Percentiles rank a stretch among this genome's conserved stretches.
Conservation (phyloP, 306 rosid species). For the Erythrophleum fordii region DNA sequence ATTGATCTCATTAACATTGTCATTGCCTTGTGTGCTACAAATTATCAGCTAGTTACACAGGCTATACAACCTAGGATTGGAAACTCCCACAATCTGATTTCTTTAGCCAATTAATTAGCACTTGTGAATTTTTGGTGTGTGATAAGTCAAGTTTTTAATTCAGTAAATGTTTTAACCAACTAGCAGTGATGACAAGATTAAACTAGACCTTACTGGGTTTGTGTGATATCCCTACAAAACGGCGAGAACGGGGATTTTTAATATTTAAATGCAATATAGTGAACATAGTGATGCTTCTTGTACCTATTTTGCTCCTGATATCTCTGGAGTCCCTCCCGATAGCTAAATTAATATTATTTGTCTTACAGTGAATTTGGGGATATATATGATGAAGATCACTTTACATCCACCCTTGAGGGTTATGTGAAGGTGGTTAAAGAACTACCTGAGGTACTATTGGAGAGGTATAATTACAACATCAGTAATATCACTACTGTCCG, state of each 20-base stretch:
- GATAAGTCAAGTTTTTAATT: conserved; percentile 16
- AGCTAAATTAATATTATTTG: conserved; percentile 34
- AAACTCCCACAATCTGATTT: conserved; percentile 22
- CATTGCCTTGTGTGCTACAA: conserved; percentile 20
- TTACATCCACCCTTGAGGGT: conserved; percentile 80
- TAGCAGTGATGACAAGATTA: conserved; percentile 15
- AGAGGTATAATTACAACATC: conserved; percentile 68
- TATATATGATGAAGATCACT: conserved; percentile 88
- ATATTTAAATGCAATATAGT: conserved; percentile 4
- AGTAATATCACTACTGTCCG: conserved; percentile 70
- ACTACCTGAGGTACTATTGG: conserved; percentile 74
- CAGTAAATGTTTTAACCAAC: conserved; percentile 30
- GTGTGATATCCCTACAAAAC: neutral
- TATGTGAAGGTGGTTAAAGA: conserved; percentile 90
- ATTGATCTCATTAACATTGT: neutral
- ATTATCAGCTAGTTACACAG: neutral
- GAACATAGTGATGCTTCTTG: conserved; percentile 27
- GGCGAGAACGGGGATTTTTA: neutral
- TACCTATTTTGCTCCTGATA: conserved; percentile 10
- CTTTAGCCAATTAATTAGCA: conserved; percentile 28
- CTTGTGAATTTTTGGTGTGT: neutral
- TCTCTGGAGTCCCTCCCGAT: conserved; percentile 16
- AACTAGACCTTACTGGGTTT: conserved; percentile 21
- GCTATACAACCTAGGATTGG: conserved; percentile 21
- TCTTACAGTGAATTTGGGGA: conserved; percentile 76